Base-by-base conservation (phyloP, 305 asterid species). In the Solanum aculeatissimum region DNA sequence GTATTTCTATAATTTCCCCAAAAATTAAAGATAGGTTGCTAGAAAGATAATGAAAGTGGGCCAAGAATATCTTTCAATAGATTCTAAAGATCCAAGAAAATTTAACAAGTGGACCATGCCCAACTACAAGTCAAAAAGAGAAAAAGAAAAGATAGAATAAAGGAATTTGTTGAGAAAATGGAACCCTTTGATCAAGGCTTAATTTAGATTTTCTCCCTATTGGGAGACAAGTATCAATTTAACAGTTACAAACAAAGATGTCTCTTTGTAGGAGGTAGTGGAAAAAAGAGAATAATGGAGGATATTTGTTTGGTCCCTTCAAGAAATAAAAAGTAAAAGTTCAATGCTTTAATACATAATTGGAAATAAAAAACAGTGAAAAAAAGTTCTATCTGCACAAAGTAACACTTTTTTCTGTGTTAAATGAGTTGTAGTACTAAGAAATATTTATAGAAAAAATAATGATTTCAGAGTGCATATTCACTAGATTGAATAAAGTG, bases 161-260 rank as follows among this genome's bases (percentile, higher is more conserved):
- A 11, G 32, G 49, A 78, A 78, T 19, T 78, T 51, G 23, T n/a
- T n/a, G 63, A 53, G 83, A 78, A 78, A 15, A 53, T 53, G 66
- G 49, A 78, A 85, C 86, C 80, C 86, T 85, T 87, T 89, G 71
- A 82, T 86, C 88, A 87, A 81, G 65, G 65, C 83, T 88, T 21
- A 84, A 60, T 58, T 77, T 85, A 85, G 87, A 81, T 40, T 78
- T 93, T 89, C 94, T 88, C 90, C 97, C 98, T 87, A 87, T 85
- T 68, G 90, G 94, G 97, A 91, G 93, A 91, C 98, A 91, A 60
- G 71, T 10, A 57, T 85, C 54, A 38, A 21, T 82, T 43, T 23
- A 18, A 58, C 40, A 42, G n/a, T 42, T 21, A 13, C n/a, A 71
- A 27, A 16, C 9, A 49, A 49, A 55, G 32, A 54, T 72, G 81